A percentile compares a stretch with the other conserved stretches of the same genome.
phyloP scores from a whole-genome alignment of 2,329 filamentous ascomycete species.

The Zarea fungicola region DNA sequence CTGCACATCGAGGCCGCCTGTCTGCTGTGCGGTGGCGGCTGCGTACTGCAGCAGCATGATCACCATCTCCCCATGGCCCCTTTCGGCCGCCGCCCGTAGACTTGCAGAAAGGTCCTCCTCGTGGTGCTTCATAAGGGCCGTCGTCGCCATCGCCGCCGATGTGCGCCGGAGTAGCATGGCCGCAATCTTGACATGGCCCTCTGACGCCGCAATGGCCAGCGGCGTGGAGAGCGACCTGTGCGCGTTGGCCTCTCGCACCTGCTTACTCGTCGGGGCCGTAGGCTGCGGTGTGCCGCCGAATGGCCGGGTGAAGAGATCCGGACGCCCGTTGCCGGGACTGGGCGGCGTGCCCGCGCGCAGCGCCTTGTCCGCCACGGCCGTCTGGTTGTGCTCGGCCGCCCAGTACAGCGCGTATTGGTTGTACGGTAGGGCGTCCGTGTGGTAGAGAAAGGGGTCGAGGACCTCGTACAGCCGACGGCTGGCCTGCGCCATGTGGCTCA shows the following conservation, averaged over 20 bases:
- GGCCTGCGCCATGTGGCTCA: slow-evolving; percentile 2
- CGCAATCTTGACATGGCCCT: neutral
- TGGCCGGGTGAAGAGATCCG: neutral
- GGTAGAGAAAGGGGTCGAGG: neutral
- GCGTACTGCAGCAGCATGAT: neutral
- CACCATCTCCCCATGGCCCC: neutral
- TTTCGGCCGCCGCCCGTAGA: rapidly evolving
- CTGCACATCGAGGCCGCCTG: too few species aligned
- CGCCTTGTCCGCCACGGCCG: neutral
- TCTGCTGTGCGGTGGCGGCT: too few species aligned
- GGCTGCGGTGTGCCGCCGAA: neutral
- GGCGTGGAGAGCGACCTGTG: neutral
- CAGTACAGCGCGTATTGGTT: slow-evolving; percentile 8
- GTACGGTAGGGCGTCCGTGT: slow-evolving; percentile 1
- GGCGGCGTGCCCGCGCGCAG: neutral
- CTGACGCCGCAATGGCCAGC: neutral
- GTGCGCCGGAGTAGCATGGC: neutral
- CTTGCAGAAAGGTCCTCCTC: too few species aligned
- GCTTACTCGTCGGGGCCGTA: neutral
- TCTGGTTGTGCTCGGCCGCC: slow-evolving; percentile 1
- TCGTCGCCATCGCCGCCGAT: too few species aligned
- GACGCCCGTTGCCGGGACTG: neutral
- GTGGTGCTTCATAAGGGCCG: too few species aligned
- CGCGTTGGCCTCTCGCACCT: neutral
- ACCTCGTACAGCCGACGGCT: neutral